Evolutionary conservation across 2,329 filamentous ascomycete genomes (phyloP), one percentile per base, ranked within the genome.

Genomic region (Nigrospora sphaerica): DNA sequence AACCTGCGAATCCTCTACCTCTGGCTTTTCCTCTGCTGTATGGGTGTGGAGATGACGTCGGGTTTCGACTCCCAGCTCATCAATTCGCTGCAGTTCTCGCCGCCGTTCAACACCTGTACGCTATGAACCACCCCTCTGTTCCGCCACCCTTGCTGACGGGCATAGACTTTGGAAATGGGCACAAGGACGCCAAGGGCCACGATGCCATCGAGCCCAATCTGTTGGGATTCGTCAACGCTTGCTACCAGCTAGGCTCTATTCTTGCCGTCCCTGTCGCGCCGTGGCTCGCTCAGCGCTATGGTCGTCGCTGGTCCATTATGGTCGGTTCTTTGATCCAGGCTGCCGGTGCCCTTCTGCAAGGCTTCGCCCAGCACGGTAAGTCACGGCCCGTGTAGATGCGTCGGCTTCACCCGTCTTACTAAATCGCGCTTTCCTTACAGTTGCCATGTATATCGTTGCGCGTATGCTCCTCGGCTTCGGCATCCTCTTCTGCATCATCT

Each of bases 391-490:
- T 41, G 36, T 45, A 44, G 35, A 36, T 14, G 11, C 14, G 6
- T 16, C 16, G 18, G 4, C 5, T 11, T n/a, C 19, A 7, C n/a
- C 12, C 17, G 5, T 14, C 6, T 42, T 16, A n/a, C 28, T 40
- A 16, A 32, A 3, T 28, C n/a, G 39, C 28, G 48, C 17, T 32
- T n/a, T 17, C 17, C n/a, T 12, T 10, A n/a, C 32, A 61, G 57
- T 54, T 17, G 67, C 46, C 51, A 82, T 81, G 76, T 83, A 81
- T 57, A 73, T 82, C 48, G 63, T 78, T 37, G 73, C 79, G 32
- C 77, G 80, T 55, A 72, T 81, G 54, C 65, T 83, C 19, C 69
- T 83, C 28, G 80, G 80, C 39, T 75, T 81, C 44, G 79, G 80
- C 39, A 81, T 82, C 48, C 73, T 75, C 0, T 77, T 75, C 40